These are phyloP conservation scores for Blepharisma japonicum DNA, from an alignment of 73 alveolate species.

Conservation along the genomic window DNA sequence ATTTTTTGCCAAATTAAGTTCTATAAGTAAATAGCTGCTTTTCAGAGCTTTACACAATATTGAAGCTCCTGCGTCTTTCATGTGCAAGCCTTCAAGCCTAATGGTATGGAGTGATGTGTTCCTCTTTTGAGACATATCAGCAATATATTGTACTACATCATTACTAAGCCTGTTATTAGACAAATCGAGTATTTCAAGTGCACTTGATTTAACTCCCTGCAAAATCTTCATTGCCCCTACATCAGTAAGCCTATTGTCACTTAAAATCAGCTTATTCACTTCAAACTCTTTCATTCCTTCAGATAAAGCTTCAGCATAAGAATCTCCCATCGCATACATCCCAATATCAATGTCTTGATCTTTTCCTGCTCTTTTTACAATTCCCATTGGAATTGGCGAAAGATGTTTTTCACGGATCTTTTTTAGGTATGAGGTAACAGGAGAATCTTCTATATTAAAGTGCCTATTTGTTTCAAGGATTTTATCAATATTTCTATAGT, in stretches of 20 bases:
- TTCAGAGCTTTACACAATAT: conserved; percentile 10
- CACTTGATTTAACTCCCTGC: background rate
- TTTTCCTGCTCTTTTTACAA: conserved; percentile 22
- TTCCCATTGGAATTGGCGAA: conserved; percentile 30
- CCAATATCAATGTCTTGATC: background rate
- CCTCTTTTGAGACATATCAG: background rate
- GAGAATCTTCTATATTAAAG: conserved; percentile 3
- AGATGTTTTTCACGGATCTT: conserved; percentile 16
- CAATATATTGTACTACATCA: background rate
- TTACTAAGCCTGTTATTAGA: conserved; percentile 9
- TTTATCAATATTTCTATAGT: background rate
- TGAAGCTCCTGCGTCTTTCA: background rate
- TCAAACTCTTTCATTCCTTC: background rate
- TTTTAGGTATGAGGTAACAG: conserved; percentile 13
- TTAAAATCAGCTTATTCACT: conserved; percentile 2
- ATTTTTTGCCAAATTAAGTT: conserved; percentile 10
- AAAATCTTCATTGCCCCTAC: conserved; percentile 9
- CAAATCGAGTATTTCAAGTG: conserved; percentile 4
- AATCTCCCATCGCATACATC: conserved; percentile 28
- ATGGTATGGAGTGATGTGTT: background rate
- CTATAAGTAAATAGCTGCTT: background rate
- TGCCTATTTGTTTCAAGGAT: background rate
- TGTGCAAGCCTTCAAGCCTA: conserved; percentile 8
- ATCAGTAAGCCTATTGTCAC: conserved; percentile 20
- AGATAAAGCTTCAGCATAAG: conserved; percentile 34